phyloP scores from a whole-genome alignment of 2,329 filamentous ascomycete species.

The Thelonectria discophora region DNA sequence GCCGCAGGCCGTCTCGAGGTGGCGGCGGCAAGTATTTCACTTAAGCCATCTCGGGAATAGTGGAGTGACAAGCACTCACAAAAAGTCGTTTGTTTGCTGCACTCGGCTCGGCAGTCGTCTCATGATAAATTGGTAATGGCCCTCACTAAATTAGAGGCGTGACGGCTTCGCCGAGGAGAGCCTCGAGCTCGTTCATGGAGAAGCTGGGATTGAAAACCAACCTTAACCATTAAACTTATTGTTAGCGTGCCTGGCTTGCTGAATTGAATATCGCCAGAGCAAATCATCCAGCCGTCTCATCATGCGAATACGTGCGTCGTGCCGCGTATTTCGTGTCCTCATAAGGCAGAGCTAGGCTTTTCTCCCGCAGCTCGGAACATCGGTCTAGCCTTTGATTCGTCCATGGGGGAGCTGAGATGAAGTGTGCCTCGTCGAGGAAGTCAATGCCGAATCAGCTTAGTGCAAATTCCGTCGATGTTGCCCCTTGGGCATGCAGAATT shows the following conservation, averaged over 20 bases:
- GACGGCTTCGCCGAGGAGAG: too few relatives aligned
- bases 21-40: neutral
- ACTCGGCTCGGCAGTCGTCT: too few relatives aligned
- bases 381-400: neutral
- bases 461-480: neutral
- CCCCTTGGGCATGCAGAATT: neutral
- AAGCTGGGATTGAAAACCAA: too few relatives aligned
- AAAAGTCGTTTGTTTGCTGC: constrained; percentile 27
- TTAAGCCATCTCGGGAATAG: constrained; percentile 26
- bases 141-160: too few relatives aligned
- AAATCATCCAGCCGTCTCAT: neutral
- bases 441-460: neutral
- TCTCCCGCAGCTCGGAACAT: neutral
- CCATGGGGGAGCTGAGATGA: neutral
- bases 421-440: constrained; percentile 20
- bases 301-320: neutral
- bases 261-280: too few relatives aligned
- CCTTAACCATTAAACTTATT: too few relatives aligned
- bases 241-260: too few relatives aligned
- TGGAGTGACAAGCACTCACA: constrained; percentile 8
- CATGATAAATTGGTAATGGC: too few relatives aligned
- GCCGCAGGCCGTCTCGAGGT: neutral
- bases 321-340: neutral
- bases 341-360: neutral
- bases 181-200: too few relatives aligned